Conservation (phyloP, 176 grass and related monocot genomes). For the Pontederia paniculata region DNA sequence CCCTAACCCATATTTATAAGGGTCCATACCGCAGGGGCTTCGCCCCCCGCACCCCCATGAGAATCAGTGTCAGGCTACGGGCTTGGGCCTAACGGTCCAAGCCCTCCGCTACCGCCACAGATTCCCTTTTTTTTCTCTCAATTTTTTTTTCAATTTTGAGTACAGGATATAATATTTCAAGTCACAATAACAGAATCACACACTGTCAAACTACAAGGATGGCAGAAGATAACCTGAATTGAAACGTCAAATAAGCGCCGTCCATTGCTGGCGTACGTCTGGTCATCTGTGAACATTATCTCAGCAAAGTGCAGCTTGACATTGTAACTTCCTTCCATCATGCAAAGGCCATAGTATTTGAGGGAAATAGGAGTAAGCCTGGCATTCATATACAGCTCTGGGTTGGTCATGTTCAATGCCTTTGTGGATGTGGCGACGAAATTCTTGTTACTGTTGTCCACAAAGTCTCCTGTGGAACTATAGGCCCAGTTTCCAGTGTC, state of each 20-base stretch:
- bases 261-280: constrained; percentile 10
- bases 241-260: constrained; percentile 13
- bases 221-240: constrained; percentile 13
- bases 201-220: neutral
- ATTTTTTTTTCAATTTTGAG: no score
- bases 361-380: constrained; percentile 10
- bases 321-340: constrained; percentile 8
- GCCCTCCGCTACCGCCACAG: no score
- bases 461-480: constrained; percentile 12
- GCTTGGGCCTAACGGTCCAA: no score
- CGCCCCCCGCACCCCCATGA: no score
- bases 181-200: neutral
- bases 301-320: constrained; percentile 17
- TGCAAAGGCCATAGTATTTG: constrained; percentile 15
- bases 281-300: constrained; percentile 14
- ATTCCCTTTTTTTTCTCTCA: no score
- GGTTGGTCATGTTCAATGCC: neutral
- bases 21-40: no score
- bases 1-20: no score
- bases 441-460: neutral
- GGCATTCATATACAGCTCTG: constrained; percentile 9
- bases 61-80: no score
- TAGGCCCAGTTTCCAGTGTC: constrained; percentile 16
- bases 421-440: neutral
- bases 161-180: no score